Base-by-base conservation (phyloP, 371 early-diverging fungal species). In the Circinella umbellata region DNA sequence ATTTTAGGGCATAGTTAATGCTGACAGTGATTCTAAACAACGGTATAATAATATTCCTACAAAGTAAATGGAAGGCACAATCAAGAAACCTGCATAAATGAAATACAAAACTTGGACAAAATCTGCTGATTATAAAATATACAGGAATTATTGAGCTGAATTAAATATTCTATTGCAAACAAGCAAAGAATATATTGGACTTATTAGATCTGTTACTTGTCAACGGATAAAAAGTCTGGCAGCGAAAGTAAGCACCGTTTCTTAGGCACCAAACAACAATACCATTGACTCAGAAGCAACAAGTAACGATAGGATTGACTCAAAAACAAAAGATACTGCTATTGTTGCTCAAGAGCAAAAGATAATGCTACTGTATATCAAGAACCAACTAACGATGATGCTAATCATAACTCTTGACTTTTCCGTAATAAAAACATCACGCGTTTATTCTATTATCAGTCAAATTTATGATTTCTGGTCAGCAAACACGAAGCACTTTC, bases 201-300 rank as follows among this genome's bases (percentile, higher is more conserved):
- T 74, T 68, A 71, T 75, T 64, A 61, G 63, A 68, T 61, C 69
- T 67, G 69, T 70, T 51, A 71, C 68, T 51, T 71, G 73, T 63
- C 67, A 73, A n/a, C 68, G 73, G 27, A 51, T 71, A 67, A 55
- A 48, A 66, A 67, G 67, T 71, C 66, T 71, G 67, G 46, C 38
- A 34, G 67, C 71, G 42, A 63, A 54, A 37, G 57, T 67, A 38
- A 71, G 20, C 51, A 20, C 27, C 27, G 46, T 67, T 49, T 11
- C n/a, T n/a, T 15, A n/a, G 27, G 63, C 48, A 47, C 18, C 65
- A 61, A 20, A 37, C 39, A 13, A 9, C 17, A 27, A 38, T 64
- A 54, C 39, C 42, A 42, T 60, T 47, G 13, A 8, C 49, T n/a
- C 13, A 49, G 49, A 14, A 14, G 15, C 49, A 49, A n/a, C 49